Conservation (phyloP, 2,329 filamentous ascomycete species). For the Fusarium austroafricanum region DNA sequence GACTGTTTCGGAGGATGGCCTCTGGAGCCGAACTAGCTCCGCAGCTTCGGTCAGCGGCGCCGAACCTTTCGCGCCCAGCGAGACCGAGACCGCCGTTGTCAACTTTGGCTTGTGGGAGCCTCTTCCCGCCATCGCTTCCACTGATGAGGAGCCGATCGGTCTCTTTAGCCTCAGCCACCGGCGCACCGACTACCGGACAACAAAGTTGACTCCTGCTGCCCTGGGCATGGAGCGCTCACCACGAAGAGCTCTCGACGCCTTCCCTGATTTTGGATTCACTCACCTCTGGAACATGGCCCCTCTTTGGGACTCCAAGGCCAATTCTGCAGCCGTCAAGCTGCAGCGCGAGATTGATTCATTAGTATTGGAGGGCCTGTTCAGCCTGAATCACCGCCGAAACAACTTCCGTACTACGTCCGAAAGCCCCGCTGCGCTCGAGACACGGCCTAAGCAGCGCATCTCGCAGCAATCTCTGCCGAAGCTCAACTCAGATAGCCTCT, state of each 20-base stretch:
- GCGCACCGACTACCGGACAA: constrained; percentile 43
- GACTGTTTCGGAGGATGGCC: constrained; percentile 25
- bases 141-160: constrained; percentile 38
- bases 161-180: constrained; percentile 44
- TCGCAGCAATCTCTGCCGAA: constrained; percentile 45
- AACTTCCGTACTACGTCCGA: constrained; percentile 45
- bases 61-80: constrained; percentile 18
- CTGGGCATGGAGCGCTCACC: constrained; percentile 38
- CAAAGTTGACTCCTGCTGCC: constrained; percentile 39
- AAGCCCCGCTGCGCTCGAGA: constrained; percentile 45
- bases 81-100: constrained; percentile 26
- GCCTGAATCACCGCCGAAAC: constrained; percentile 44
- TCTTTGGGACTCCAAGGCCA: constrained; percentile 43
- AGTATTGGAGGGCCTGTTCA: constrained; percentile 43
- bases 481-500: constrained; percentile 52
- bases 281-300: constrained; percentile 45
- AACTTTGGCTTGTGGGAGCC: constrained; percentile 44
- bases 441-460: constrained; percentile 50
- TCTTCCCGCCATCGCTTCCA: constrained; percentile 8
- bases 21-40: constrained; percentile 40
- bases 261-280: constrained; percentile 36
- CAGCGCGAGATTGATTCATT: constrained; percentile 38
- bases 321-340: constrained; percentile 27
- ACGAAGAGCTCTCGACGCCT: constrained; percentile 35
- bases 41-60: constrained; percentile 25